Conservation (phyloP, 1,284 basidiomycete species). For the Takashimella tepidaria region DNA sequence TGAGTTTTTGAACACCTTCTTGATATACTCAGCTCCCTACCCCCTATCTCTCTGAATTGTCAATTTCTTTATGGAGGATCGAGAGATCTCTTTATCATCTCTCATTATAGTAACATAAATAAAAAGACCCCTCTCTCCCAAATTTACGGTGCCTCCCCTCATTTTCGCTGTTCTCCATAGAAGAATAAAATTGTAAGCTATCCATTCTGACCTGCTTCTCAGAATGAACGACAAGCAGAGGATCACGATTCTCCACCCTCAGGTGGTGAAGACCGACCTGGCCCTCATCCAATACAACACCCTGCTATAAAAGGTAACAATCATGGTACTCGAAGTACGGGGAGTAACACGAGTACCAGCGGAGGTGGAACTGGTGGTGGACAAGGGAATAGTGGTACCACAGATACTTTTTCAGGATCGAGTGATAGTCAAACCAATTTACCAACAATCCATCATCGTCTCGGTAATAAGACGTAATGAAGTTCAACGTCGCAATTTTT, state of each 20-base stretch:
- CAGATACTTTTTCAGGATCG: neutral
- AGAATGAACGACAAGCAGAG: conserved; percentile 8
- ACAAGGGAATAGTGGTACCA: neutral
- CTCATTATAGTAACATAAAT: too few relatives aligned
- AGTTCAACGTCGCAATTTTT: too few relatives aligned
- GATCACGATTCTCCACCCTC: neutral
- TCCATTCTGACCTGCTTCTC: neutral
- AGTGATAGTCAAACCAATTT: neutral
- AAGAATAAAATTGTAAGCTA: neutral
- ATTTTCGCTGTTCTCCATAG: neutral
- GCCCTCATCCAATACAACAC: neutral
- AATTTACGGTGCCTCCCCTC: conserved; percentile 4
- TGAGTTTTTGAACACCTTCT: conserved; percentile 9
- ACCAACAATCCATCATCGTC: neutral
- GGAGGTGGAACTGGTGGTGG: neutral
- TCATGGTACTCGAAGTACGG: too few relatives aligned
- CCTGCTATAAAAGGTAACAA: neutral
- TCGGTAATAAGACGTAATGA: too few relatives aligned
- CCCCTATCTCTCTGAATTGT: too few relatives aligned
- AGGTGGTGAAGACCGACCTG: neutral
- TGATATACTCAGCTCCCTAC: too few relatives aligned
- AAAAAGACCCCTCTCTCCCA: too few relatives aligned
- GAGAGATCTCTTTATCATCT: too few relatives aligned
- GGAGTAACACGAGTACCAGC: too few relatives aligned
- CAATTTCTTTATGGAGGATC: too few relatives aligned